Conservation (phyloP, 176 grass and related monocot genomes). For the Hyparrhenia diplandra region DNA sequence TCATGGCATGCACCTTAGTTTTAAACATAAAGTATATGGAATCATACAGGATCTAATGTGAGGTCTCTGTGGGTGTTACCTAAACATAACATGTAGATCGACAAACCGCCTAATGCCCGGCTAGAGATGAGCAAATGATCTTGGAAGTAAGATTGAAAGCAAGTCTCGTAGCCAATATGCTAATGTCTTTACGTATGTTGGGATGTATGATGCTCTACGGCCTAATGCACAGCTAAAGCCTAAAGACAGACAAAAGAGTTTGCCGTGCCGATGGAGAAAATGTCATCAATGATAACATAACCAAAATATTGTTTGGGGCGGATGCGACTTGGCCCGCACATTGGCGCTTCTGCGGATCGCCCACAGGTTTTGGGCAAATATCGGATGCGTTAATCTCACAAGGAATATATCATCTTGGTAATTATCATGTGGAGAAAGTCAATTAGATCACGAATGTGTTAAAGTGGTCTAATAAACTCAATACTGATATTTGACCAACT, state of each 20-base stretch:
- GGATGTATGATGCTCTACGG: too few relatives aligned
- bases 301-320: neutral
- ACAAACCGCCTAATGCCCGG: accelerated
- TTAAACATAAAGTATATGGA: too few relatives aligned
- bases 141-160: too few relatives aligned
- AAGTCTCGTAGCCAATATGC: too few relatives aligned
- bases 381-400: neutral
- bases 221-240: too few relatives aligned
- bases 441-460: neutral
- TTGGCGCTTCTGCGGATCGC: accelerated
- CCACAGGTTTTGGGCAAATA: neutral
- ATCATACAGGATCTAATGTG: too few relatives aligned
- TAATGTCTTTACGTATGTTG: too few relatives aligned
- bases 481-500: neutral
- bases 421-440: too few relatives aligned
- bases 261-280: neutral
- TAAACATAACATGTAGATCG: neutral
- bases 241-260: neutral
- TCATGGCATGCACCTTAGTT: too few relatives aligned
- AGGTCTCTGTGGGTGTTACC: neutral
- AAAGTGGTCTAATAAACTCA: neutral
- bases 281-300: neutral
- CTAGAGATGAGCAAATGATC: neutral
- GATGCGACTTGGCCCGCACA: neutral
- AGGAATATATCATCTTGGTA: neutral